These are phyloP conservation scores for Petunia secreta DNA, from an alignment of 257 asterid genomes.

Conservation along the genomic window DNA sequence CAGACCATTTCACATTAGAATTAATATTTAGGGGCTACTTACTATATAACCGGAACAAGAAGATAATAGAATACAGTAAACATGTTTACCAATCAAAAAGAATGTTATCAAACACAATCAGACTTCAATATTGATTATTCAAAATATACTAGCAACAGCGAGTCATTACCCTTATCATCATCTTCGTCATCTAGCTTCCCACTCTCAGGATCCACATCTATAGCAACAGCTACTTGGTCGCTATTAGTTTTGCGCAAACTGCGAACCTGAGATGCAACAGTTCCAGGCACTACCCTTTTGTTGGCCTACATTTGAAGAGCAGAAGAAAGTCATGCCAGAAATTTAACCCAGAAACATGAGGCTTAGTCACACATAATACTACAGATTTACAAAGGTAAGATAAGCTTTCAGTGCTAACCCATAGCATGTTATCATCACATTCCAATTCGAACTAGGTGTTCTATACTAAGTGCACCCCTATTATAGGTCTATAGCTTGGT, in stretches of 20 bases:
- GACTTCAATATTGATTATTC: not conserved
- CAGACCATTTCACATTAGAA: conserved; percentile 9
- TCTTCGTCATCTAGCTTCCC: conserved; percentile 73
- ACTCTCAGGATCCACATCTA: conserved; percentile 68
- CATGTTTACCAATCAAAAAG: conserved; percentile 13
- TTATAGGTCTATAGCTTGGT: not conserved
- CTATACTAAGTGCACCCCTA: not conserved
- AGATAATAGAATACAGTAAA: not conserved
- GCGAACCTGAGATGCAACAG: conserved; percentile 80
- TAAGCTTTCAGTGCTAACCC: not conserved
- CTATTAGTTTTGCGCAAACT: conserved; percentile 83
- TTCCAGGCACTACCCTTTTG: conserved; percentile 67
- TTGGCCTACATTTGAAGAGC: conserved; percentile 58
- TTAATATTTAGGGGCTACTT: not conserved
- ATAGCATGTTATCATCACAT: conserved; percentile 12
- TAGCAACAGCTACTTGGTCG: conserved; percentile 90
- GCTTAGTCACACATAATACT: not conserved
- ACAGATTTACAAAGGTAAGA: not conserved
- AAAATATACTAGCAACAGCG: conserved; percentile 23
- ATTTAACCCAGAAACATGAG: not conserved
- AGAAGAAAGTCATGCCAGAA: conserved; percentile 30
- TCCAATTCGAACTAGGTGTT: conserved; percentile 17
- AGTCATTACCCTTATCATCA: conserved; percentile 82
- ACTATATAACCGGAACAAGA: not conserved
- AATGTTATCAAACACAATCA: not conserved